Percentiles rank a stretch among this genome's conserved stretches.
Conservation (phyloP, 805 yeast species). For the Candida berthetii region DNA sequence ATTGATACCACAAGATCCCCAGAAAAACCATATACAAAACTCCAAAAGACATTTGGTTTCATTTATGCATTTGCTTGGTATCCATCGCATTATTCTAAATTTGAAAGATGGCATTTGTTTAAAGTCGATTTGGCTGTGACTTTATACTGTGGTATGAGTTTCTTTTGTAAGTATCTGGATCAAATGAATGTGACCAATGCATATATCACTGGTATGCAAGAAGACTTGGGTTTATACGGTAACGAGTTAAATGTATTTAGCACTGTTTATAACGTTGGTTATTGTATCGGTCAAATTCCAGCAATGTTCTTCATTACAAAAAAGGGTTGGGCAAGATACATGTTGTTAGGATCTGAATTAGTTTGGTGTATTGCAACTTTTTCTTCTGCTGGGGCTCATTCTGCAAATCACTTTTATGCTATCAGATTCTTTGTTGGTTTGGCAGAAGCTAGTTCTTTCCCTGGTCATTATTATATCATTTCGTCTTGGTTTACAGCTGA, state of each 20-base stretch:
- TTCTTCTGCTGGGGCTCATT: background rate
- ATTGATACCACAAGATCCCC: background rate
- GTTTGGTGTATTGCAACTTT: conserved; percentile 7
- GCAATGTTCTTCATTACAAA: background rate
- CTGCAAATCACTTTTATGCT: background rate
- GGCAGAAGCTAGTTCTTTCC: conserved; percentile 26
- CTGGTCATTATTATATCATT: conserved; percentile 39
- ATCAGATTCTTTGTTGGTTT: background rate
- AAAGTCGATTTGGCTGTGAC: conserved; percentile 7
- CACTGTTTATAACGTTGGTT: conserved; percentile 1
- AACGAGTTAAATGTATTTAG: conserved; percentile 26
- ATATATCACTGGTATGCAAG: conserved; percentile 51
- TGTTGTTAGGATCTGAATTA: conserved; percentile 5
- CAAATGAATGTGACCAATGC: conserved; percentile 53
- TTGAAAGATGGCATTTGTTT: conserved; percentile 5
- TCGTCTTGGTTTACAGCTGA: conserved; percentile 43
- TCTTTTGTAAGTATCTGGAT: conserved; percentile 43
- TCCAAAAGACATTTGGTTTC: background rate
- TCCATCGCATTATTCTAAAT: conserved; percentile 5
- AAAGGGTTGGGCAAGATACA: conserved; percentile 2
- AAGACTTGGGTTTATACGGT: conserved; percentile 43
- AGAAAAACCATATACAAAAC: background rate
- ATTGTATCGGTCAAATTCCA: conserved; percentile 2
- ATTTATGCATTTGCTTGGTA: conserved; percentile 4
- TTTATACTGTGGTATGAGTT: conserved; percentile 4